Percentiles rank a stretch among this genome's conserved stretches.
These are phyloP conservation scores for Agrostemma githago DNA, from an alignment of 148 eudicot genomes.

Conservation along the genomic window DNA sequence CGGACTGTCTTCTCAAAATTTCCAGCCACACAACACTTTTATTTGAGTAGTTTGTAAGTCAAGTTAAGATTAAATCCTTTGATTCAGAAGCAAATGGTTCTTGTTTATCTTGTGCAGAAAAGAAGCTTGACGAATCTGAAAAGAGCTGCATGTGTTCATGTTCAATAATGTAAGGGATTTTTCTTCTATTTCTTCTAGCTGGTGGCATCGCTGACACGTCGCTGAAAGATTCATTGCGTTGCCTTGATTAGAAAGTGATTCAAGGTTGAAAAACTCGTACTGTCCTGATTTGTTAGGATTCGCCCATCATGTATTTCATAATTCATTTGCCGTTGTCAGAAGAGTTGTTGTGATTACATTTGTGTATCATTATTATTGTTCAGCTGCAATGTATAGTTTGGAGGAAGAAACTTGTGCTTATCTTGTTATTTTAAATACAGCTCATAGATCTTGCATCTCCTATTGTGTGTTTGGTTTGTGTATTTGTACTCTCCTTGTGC, in stretches of 20 bases:
- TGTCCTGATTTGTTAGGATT: conserved; percentile 14
- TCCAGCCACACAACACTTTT: neutral
- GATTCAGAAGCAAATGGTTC: conserved; percentile 6
- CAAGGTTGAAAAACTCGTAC: conserved; percentile 7
- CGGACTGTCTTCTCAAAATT: neutral
- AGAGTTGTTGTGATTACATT: neutral
- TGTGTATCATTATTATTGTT: neutral
- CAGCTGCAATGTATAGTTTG: conserved; percentile 21
- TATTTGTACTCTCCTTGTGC: neutral
- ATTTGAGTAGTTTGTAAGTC: too few relatives aligned
- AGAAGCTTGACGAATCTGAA: conserved; percentile 57
- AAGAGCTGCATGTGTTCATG: conserved; percentile 50
- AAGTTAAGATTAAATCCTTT: neutral
- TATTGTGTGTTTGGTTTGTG: neutral
- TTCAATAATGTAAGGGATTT: conserved; percentile 50
- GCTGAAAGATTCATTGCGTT: conserved; percentile 4
- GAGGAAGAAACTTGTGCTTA: neutral
- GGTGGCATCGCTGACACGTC: conserved; percentile 16
- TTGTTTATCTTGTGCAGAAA: conserved; percentile 40
- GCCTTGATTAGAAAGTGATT: neutral
- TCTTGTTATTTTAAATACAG: conserved; percentile 3
- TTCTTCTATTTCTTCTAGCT: conserved; percentile 10
- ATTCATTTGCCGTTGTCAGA: neutral
- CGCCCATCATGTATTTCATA: conserved; percentile 19
- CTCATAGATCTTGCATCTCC: neutral